phyloP scores from a whole-genome alignment of 2,329 filamentous ascomycete genomes.

The Fonsecaea pedrosoi region DNA sequence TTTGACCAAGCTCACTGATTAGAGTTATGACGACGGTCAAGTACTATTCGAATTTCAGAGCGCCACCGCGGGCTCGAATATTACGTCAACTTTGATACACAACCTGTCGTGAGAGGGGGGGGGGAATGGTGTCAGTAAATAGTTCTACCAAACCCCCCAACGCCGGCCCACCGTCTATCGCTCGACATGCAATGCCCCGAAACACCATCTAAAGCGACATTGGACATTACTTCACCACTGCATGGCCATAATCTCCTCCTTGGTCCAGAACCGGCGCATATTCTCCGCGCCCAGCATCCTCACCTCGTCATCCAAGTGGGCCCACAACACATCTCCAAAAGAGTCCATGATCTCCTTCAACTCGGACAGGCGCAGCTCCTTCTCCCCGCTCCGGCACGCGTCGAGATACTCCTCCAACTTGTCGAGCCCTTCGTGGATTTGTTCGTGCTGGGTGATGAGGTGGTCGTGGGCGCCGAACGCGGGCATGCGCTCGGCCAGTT shows the following conservation, averaged over 20 bases:
- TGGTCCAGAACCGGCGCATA: slow-evolving; percentile 82
- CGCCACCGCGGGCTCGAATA: no score
- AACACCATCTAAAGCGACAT: not conserved
- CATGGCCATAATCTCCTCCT: slow-evolving; percentile 74
- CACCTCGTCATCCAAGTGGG: slow-evolving; percentile 85
- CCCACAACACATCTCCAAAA: slow-evolving; percentile 81
- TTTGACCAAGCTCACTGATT: no score
- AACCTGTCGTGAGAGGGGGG: no score
- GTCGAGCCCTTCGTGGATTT: slow-evolving; percentile 80
- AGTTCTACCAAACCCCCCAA: not conserved
- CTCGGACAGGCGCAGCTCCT: slow-evolving; percentile 60
- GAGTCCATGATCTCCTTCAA: slow-evolving; percentile 75
- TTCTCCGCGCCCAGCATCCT: slow-evolving; percentile 79
- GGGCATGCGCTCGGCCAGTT: slow-evolving; percentile 77
- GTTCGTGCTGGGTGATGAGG: slow-evolving; percentile 74
- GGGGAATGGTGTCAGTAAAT: no score
- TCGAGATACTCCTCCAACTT: slow-evolving; percentile 70
- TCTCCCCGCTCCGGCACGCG: slow-evolving; percentile 68
- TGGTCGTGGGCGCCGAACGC: slow-evolving; percentile 72
- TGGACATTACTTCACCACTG: slow-evolving; percentile 51
- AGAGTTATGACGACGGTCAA: not conserved
- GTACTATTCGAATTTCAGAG: not conserved
- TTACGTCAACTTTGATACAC: no score
- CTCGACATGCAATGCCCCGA: not conserved
- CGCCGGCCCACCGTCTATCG: not conserved